Evolutionary conservation across 1,284 basidiomycete genomes (phyloP).

Genomic region (Fistulina hepatica): DNA sequence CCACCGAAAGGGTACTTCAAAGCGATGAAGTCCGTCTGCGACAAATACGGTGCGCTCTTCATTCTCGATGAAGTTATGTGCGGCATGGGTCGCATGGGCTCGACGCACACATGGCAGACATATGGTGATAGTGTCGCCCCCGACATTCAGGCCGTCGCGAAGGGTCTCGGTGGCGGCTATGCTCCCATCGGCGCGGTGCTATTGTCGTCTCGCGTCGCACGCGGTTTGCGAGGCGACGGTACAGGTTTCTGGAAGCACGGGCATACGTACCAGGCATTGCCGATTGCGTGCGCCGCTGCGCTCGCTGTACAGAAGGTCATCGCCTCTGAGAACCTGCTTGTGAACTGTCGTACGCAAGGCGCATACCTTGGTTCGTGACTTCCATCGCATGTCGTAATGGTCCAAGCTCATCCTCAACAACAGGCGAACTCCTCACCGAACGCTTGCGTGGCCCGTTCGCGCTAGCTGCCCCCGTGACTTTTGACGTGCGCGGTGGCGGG

Average conservation of each 20-base stretch:
- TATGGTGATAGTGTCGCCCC: conserved; percentile 67
- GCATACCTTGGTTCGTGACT: conserved; percentile 36
- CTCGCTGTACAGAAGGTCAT: conserved; percentile 74
- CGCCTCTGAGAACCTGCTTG: conserved; percentile 53
- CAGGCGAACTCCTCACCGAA: conserved; percentile 36
- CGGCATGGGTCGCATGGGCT: conserved; percentile 84
- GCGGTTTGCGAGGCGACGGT: conserved; percentile 52
- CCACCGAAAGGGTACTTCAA: conserved; percentile 74
- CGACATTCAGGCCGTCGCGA: conserved; percentile 78
- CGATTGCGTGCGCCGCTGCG: conserved; percentile 64
- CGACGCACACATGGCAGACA: conserved; percentile 76
- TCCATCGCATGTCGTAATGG: background rate
- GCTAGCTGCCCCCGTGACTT: conserved; percentile 50
- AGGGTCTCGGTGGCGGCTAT: conserved; percentile 81
- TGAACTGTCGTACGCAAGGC: conserved; percentile 53
- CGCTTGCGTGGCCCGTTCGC: conserved; percentile 43
- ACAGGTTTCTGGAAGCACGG: conserved; percentile 74
- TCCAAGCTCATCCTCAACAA: background rate
- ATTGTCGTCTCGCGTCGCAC: conserved; percentile 58
- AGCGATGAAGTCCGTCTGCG: conserved; percentile 79
- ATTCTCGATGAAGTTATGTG: conserved; percentile 74
- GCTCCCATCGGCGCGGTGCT: conserved; percentile 72
- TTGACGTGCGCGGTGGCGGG: conserved; percentile 60
- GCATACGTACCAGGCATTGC: conserved; percentile 62
- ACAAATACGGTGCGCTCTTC: conserved; percentile 78